Evolutionary conservation across 345 rosid species (phyloP).

Genomic region (Euclidium syriacum): DNA sequence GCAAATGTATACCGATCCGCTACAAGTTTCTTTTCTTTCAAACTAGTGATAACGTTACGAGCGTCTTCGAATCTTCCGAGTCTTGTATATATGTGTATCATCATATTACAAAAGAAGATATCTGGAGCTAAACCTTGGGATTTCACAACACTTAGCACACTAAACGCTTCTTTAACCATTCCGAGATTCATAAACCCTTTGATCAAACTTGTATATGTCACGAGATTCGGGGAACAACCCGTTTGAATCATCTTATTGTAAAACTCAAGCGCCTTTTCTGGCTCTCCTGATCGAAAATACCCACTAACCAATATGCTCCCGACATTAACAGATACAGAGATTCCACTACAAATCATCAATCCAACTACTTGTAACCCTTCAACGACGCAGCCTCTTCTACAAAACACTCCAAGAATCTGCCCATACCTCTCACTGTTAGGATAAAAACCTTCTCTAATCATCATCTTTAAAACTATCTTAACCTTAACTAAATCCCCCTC

Average conservation of each 20-base stretch:
- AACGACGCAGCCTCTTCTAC: constrained; percentile 36
- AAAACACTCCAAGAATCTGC: constrained; percentile 44
- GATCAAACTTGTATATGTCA: constrained; percentile 57
- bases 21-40: constrained; percentile 36
- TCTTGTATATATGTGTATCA: constrained; percentile 52
- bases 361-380: constrained; percentile 51
- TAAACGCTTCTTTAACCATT: constrained; percentile 43
- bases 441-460: constrained; percentile 52
- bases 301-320: constrained; percentile 57
- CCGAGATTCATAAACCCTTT: constrained; percentile 48
- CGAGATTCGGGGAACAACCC: constrained; percentile 55
- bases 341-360: constrained; percentile 45
- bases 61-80: constrained; percentile 58
- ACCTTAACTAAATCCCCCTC: constrained; percentile 31
- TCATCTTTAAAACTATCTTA: constrained; percentile 39
- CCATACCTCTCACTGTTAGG: constrained; percentile 52
- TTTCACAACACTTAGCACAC: constrained; percentile 36
- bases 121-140: constrained; percentile 47
- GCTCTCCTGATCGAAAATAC: constrained; percentile 37
- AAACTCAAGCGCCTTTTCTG: constrained; percentile 41
- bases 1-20: constrained; percentile 66
- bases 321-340: constrained; percentile 40
- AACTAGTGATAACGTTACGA: constrained; percentile 33
- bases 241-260: constrained; percentile 48
- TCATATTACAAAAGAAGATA: constrained; percentile 57